Percentiles rank a stretch among this genome's conserved stretches.
Evolutionary conservation across 2,329 filamentous ascomycete genomes (phyloP).

Genomic region (Epichloe typhina): DNA sequence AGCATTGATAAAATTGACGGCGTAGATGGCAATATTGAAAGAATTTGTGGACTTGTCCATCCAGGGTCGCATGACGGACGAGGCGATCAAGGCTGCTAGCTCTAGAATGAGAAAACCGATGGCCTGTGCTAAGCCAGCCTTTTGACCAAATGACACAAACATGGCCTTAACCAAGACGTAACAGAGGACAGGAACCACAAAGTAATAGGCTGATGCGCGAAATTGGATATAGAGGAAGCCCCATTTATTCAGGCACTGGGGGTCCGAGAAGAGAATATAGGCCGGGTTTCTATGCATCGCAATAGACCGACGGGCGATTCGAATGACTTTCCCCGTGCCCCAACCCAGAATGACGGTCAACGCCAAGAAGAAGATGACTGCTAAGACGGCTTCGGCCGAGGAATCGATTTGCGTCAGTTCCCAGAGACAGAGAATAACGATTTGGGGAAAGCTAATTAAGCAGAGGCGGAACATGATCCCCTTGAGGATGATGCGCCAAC

Average conservation of each 20-base stretch:
- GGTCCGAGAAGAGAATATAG: slow-evolving; percentile 91
- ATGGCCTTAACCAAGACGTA: slow-evolving; percentile 79
- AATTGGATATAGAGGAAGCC: slow-evolving; percentile 95
- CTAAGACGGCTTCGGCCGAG: slow-evolving; percentile 71
- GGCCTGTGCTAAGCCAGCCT: slow-evolving; percentile 57
- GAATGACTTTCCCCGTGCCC: slow-evolving; percentile 80
- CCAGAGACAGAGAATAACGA: slow-evolving; percentile 83
- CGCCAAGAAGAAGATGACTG: slow-evolving; percentile 73
- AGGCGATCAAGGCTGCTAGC: slow-evolving; percentile 58
- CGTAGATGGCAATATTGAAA: slow-evolving; percentile 85
- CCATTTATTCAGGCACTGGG: slow-evolving; percentile 81
- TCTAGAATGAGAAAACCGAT: slow-evolving; percentile 78
- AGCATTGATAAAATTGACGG: slow-evolving; percentile 77
- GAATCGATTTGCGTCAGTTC: slow-evolving; percentile 81
- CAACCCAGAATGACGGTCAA: slow-evolving; percentile 65
- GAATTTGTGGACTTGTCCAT: slow-evolving; percentile 98
- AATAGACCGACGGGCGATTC: slow-evolving; percentile 65
- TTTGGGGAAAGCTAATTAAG: slow-evolving; percentile 81
- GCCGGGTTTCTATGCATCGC: slow-evolving; percentile 59
- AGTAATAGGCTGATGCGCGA: slow-evolving; percentile 89
- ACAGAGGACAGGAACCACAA: slow-evolving; percentile 63
- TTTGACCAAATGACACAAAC: slow-evolving; percentile 73
- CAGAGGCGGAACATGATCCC: slow-evolving; percentile 84
- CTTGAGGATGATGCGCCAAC: slow-evolving; percentile 83
- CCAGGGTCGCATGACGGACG: slow-evolving; percentile 77